Base-by-base conservation (phyloP, 176 grass and related monocot species). In the Ensete ventricosum region DNA sequence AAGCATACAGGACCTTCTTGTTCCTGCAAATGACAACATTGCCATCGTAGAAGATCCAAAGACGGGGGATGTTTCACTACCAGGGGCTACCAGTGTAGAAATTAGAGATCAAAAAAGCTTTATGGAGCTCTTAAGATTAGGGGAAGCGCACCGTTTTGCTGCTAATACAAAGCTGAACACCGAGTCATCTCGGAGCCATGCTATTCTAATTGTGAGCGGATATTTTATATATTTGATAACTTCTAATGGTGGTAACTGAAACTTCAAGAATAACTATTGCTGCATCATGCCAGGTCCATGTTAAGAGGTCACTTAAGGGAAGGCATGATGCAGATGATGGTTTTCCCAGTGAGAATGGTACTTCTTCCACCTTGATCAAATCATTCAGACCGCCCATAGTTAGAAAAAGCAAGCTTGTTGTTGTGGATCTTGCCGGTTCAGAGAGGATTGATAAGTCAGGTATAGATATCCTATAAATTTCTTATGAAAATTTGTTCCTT, bases 1-100 rank as follows among this genome's bases (percentile, higher is more conserved):
- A 87, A 99, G 90, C 80, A 95, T 99, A 76, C 96, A 99, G 77
- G 96, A 99, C 52, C 96, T 99, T 62, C 86, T 99, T 80, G 87
- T 95, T 86, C 96, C 96, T 82, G 81, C 84, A 75, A 99, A 99
- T 89, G 96, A 99, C 79, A 99, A 99, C 78, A 99, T 99, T 81
- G 88, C 91, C 17, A 99, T 99, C 72, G 87, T 92, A 78, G 96
- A 99, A 87, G 96, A 99, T 77, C 91, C 96, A 78, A 99, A 84
- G 71, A 95, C 84, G 5, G 96, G 96, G 51, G 96, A 99, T 84
- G 91, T 99, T 84, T 95, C 96, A 64, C 65, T 99, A 51, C 96
- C 96, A 82, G 91, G 88, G 22, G 86, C 96, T 72, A 99, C 96
- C 63, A 76, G 83, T 67, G 88, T 99, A 58, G 96, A 99, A 68